These are phyloP conservation scores for Ormosia emarginata DNA, from an alignment of 306 rosid species.

Conservation along the genomic window DNA sequence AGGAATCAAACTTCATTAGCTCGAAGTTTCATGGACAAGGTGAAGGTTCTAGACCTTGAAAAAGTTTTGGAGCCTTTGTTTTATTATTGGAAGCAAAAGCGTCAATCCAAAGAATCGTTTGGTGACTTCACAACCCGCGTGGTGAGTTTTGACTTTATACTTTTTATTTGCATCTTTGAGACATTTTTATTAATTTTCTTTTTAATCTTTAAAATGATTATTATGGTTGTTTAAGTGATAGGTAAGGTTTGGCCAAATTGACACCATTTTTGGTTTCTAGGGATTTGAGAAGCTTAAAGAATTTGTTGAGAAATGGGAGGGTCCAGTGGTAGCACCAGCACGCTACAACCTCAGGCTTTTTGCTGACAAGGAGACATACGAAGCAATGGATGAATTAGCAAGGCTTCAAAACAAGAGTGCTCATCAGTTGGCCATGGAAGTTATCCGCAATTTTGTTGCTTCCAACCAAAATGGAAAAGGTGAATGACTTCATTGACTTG, in stretches of 20 bases:
- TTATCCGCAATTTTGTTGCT: slow-evolving; percentile 81
- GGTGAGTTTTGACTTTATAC: slow-evolving; percentile 44
- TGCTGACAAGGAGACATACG: slow-evolving; percentile 81
- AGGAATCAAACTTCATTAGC: slow-evolving; percentile 79
- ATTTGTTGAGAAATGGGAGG: slow-evolving; percentile 82
- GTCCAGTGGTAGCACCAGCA: slow-evolving; percentile 57
- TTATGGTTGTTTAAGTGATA: not conserved
- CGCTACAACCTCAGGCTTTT: slow-evolving; percentile 83
- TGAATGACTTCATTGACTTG: slow-evolving; percentile 52
- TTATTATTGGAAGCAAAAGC: slow-evolving; percentile 82
- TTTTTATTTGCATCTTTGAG: not conserved
- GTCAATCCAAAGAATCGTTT: slow-evolving; percentile 92
- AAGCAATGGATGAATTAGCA: slow-evolving; percentile 72
- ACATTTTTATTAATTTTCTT: not conserved
- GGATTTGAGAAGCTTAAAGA: slow-evolving; percentile 87
- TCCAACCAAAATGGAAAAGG: slow-evolving; percentile 74
- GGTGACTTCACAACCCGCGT: slow-evolving; percentile 73
- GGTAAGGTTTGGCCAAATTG: slow-evolving; percentile 5
- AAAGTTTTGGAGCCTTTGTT: slow-evolving; percentile 88
- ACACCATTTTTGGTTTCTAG: slow-evolving; percentile 43
- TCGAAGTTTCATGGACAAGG: slow-evolving; percentile 81
- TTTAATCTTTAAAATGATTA: not conserved
- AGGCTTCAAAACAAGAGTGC: slow-evolving; percentile 84
- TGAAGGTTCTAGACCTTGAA: slow-evolving; percentile 88
- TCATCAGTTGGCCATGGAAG: slow-evolving; percentile 89